Percentiles rank a stretch among this genome's conserved stretches.
Conservation (phyloP, 106 monocot species). For the Agapanthus africanus region DNA sequence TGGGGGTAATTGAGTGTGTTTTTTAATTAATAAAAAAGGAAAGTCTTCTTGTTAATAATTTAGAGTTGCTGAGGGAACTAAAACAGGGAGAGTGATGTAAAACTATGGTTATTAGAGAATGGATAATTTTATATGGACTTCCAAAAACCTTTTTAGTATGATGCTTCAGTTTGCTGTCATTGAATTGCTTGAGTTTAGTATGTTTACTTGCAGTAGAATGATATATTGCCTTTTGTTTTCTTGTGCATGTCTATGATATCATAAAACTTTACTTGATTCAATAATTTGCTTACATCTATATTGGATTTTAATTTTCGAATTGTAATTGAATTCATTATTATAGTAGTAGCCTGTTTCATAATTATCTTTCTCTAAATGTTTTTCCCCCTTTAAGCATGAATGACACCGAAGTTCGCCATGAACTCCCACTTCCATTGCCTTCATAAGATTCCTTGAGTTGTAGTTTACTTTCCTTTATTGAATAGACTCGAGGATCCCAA, state of each 20-base stretch:
- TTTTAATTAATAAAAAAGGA: neutral
- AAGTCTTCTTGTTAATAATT: slow-evolving; percentile 32
- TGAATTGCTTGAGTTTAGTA: neutral
- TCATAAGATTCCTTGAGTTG: too few relatives aligned
- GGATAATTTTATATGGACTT: slow-evolving; percentile 2
- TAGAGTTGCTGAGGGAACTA: slow-evolving; percentile 13
- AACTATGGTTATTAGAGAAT: slow-evolving; percentile 17
- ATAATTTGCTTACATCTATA: neutral
- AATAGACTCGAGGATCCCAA: too few relatives aligned
- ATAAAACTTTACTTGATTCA: neutral
- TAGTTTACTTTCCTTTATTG: too few relatives aligned
- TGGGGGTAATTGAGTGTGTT: neutral
- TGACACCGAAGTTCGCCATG: too few relatives aligned
- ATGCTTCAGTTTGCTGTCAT: neutral
- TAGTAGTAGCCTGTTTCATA: neutral
- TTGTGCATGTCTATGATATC: neutral
- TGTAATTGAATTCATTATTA: neutral
- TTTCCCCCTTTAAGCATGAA: too few relatives aligned
- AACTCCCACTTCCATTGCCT: too few relatives aligned
- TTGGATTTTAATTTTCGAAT: neutral
- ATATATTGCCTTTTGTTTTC: neutral
- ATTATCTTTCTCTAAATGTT: neutral
- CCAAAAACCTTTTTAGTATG: neutral
- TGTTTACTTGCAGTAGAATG: neutral
- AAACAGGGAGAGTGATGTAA: slow-evolving; percentile 31